Base-by-base conservation (phyloP, 768 basidiomycete genomes). In the Trametes sanguinea region DNA sequence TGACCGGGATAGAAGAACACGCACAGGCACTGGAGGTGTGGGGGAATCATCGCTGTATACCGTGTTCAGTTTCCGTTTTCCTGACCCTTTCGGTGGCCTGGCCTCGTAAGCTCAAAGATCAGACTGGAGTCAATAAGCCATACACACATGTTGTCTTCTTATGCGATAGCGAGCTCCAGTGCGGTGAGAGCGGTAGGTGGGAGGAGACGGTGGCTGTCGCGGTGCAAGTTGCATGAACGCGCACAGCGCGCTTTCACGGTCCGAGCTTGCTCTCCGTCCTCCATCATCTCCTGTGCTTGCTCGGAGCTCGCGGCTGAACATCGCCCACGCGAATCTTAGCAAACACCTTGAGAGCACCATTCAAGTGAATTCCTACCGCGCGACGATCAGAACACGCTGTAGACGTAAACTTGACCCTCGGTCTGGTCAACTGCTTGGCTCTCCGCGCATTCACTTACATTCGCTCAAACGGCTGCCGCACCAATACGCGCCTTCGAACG, bases 51-150 rank as follows among this genome's bases (percentile, higher is more conserved):
- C 73, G 17, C 69, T 64, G 52, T 67, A 69, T 16, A 69, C 57
- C 8, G 67, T 66, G 27, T 60, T 67, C 33, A 60, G 57, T 40
- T 67, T 69, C 54, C 73, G 70, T 63, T 74, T 76, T 40, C 69
- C 67, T 8, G 68, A 69, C 7, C 74, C 74, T 51, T 75, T 75
- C 0, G 75, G 75, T 54, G 75, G 75, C 75, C 75, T 76, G 37
- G 1, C 17, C 17, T 8, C 2, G 51, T 61, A 16, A 57, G 33
- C n/a, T 45, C 4, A 17, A 37, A 10, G 13, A 16, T 11, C 16
- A 4, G 8, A 2, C 11, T 10, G 16, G 17, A 37, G 35, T 37
- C 11, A 6, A 37, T 11, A 11, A 37, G 35, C 6, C 11, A 37
- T 11, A 37, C 35, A 2, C 35, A 37, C 35, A 37, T 37, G 6